Evolutionary conservation across 106 monocot genomes (phyloP), one percentile per base, ranked within the genome.

Genomic region (Vanilla planifolia): DNA sequence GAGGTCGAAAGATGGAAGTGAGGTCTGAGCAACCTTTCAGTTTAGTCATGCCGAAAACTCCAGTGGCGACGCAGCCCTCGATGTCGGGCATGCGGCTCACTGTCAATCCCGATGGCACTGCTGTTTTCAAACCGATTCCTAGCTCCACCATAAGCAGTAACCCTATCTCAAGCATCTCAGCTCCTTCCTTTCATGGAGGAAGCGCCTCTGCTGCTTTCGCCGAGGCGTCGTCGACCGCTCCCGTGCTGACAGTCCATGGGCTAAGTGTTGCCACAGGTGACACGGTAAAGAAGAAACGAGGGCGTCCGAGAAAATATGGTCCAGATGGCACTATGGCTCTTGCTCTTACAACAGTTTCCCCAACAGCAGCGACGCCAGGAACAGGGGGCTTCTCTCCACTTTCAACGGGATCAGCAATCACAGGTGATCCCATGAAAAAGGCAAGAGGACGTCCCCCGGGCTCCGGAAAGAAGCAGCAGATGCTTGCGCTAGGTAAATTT

Each of bases 271-370:
- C 57, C 58, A 67, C 67, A 52, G 78, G 78, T 4, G 85, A 86
- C 35, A 68, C 74, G n/a, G 14, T 78, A 20, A 95, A 84, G 51
- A 67, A 76, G 59, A 95, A 95, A 74, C 77, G 94, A 13, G 94
- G 94, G 25, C 72, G 94, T 44, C 94, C 94, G 43, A 83, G 94
- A 71, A 95, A 95, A 62, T 95, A 57, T 57, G 89, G 89, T 26
- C 70, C 94, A 0, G 89, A 89, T 52, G 89, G 93, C 8, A 33
- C 75, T 52, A 89, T 86, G 85, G 61, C 92, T 15, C 77, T 81
- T 36, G 71, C 59, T 1, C 56, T 80, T 33, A 47, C 37, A 40
- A 71, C 79, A 3, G 48, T 44, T 33, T 65, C 79, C 21, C 33
- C 75, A 30, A 36, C 75, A 15, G 2, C 46, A 0, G 62, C 39